Conservation (phyloP, 1,139 yeast species). For the Suhomyces bokatorum region DNA sequence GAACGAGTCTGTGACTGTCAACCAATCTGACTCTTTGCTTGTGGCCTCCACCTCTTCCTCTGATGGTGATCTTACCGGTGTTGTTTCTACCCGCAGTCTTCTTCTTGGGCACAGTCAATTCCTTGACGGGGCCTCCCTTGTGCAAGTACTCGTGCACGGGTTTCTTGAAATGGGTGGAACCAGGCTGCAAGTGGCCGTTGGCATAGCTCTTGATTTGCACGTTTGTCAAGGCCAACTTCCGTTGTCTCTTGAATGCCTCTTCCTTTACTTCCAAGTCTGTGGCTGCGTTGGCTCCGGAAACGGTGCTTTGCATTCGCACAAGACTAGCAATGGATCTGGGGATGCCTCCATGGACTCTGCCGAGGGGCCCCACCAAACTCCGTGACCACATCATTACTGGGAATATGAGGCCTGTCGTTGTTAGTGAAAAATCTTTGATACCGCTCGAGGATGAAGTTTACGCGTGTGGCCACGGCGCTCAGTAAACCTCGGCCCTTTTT, state of each 20-base stretch:
- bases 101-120: slow-evolving; percentile 73
- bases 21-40: slow-evolving; percentile 82
- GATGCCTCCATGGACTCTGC: slow-evolving; percentile 5
- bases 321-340: slow-evolving; percentile 4
- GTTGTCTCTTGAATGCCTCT: slow-evolving; percentile 66
- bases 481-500: slow-evolving; percentile 5
- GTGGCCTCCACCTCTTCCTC: slow-evolving; percentile 98
- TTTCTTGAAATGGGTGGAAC: slow-evolving; percentile 83
- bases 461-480: background rate
- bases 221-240: slow-evolving; percentile 67
- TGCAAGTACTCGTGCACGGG: slow-evolving; percentile 87
- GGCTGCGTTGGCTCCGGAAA: slow-evolving; percentile 15
- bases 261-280: slow-evolving; percentile 84
- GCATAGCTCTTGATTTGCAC: slow-evolving; percentile 74
- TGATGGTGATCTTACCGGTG: slow-evolving; percentile 82
- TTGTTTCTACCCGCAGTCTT: slow-evolving; percentile 87
- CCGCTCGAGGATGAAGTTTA: slow-evolving; percentile 4
- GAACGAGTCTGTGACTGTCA: slow-evolving; percentile 66
- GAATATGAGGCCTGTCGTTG: background rate
- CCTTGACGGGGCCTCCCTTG: slow-evolving; percentile 79
- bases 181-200: slow-evolving; percentile 75
- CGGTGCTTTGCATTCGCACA: slow-evolving; percentile 7
- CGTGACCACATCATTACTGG: slow-evolving; percentile 8
- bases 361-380: slow-evolving; percentile 11
- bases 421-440: slow-evolving; percentile 8